A percentile compares a stretch with the other conserved stretches of the same genome.
Evolutionary conservation across 2,329 filamentous ascomycete species (phyloP).

Genomic region (Tricladium varicosporioides): DNA sequence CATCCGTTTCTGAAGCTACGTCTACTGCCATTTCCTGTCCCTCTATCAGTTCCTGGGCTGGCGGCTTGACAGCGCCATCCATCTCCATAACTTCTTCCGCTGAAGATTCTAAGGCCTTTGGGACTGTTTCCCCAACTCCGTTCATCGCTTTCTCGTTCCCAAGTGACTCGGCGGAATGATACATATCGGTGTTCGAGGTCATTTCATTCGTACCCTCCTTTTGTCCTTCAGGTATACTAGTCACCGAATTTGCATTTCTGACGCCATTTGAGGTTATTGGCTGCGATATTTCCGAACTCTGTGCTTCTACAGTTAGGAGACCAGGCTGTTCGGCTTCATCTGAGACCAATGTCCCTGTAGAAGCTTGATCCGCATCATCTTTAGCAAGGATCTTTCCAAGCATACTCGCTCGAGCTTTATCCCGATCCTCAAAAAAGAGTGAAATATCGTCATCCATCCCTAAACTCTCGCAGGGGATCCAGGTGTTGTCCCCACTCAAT

Average conservation of each 20-base stretch:
- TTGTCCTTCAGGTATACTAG: neutral
- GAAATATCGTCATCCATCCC: constrained; percentile 54
- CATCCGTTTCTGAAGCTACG: constrained; percentile 12
- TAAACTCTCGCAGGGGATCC: constrained; percentile 60
- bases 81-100: neutral
- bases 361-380: constrained; percentile 28
- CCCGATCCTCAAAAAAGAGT: constrained; percentile 41
- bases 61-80: constrained; percentile 9
- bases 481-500: constrained; percentile 72
- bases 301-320: constrained; percentile 14
- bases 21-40: constrained; percentile 4
- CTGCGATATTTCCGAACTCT: constrained; percentile 6
- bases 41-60: neutral
- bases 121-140: neutral
- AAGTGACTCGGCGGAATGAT: neutral
- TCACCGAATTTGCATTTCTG: neutral
- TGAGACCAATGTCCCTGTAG: constrained; percentile 26
- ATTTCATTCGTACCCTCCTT: neutral
- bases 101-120: neutral
- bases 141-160: neutral
- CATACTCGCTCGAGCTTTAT: constrained; percentile 20
- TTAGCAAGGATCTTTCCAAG: constrained; percentile 21
- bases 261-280: neutral
- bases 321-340: constrained; percentile 20
- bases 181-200: neutral